Evolutionary conservation across 1,284 basidiomycete genomes (phyloP).

Genomic region (Moesziomyces aphidis): DNA sequence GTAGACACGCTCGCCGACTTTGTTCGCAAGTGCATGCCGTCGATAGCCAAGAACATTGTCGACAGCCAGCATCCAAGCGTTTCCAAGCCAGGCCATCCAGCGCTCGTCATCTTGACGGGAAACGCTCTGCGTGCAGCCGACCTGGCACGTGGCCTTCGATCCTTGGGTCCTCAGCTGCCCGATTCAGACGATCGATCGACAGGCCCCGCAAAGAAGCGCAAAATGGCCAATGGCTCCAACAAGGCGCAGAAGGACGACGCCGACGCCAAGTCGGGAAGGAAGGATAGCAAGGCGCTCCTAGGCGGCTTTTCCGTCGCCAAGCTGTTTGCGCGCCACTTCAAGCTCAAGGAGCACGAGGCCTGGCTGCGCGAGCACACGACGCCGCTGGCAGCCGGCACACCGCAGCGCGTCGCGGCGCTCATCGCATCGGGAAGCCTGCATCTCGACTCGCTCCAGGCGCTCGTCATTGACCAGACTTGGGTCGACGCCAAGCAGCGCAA

Average conservation of each 20-base stretch:
- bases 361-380: conserved; percentile 52
- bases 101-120: conserved; percentile 55
- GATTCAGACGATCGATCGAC: conserved; percentile 17
- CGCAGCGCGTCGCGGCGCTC: conserved; percentile 54
- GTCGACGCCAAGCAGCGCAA: conserved; percentile 58
- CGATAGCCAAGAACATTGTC: conserved; percentile 18
- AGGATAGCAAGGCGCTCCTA: conserved; percentile 17
- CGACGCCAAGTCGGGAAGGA: conserved; percentile 12
- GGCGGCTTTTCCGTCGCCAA: conserved; percentile 56
- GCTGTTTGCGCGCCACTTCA: conserved; percentile 65
- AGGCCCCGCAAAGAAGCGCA: conserved; percentile 31
- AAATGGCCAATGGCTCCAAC: conserved; percentile 9
- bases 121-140: conserved; percentile 64
- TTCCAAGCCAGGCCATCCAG: conserved; percentile 37
- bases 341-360: conserved; percentile 58
- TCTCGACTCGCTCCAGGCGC: conserved; percentile 43
- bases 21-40: conserved; percentile 44
- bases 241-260: conserved; percentile 1
- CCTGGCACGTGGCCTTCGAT: conserved; percentile 46
- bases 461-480: conserved; percentile 62
- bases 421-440: conserved; percentile 45
- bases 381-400: conserved; percentile 61
- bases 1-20: conserved; percentile 36
- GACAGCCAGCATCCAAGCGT: conserved; percentile 20
- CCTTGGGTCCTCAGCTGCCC: conserved; percentile 36